These are phyloP conservation scores for Dentipellis fragilis DNA, from an alignment of 768 basidiomycete species.

Conservation along the genomic window DNA sequence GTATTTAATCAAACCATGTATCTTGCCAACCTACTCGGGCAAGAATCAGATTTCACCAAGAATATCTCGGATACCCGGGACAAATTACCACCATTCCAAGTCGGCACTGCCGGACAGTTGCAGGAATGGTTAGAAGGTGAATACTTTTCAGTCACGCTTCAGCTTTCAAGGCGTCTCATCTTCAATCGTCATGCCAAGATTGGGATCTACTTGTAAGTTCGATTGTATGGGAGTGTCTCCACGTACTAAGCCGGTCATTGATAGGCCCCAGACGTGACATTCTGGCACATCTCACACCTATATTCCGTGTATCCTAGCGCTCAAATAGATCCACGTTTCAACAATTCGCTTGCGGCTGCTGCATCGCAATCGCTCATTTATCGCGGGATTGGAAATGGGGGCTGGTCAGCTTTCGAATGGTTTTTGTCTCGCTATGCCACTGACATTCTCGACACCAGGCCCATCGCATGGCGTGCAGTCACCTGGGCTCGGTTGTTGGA, in stretches of 20 bases:
- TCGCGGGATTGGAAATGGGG: neutral
- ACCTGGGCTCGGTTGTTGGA: neutral
- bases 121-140: neutral
- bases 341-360: neutral
- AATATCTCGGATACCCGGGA: neutral
- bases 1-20: neutral
- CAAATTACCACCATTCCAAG: neutral
- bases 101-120: neutral
- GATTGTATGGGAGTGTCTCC: neutral
- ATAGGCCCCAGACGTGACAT: neutral
- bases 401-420: neutral
- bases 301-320: neutral
- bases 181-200: neutral
- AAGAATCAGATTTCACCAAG: neutral
- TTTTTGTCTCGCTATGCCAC: neutral
- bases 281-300: neutral
- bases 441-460: neutral
- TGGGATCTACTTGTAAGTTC: neutral
- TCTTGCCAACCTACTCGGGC: neutral
- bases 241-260: neutral
- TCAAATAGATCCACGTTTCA: neutral
- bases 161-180: no score
- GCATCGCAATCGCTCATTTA: neutral
- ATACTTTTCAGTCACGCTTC: neutral
- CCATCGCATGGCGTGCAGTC: neutral